These are phyloP conservation scores for Tympanopsis confertula DNA, from an alignment of 2,329 filamentous ascomycete species.

Conservation along the genomic window DNA sequence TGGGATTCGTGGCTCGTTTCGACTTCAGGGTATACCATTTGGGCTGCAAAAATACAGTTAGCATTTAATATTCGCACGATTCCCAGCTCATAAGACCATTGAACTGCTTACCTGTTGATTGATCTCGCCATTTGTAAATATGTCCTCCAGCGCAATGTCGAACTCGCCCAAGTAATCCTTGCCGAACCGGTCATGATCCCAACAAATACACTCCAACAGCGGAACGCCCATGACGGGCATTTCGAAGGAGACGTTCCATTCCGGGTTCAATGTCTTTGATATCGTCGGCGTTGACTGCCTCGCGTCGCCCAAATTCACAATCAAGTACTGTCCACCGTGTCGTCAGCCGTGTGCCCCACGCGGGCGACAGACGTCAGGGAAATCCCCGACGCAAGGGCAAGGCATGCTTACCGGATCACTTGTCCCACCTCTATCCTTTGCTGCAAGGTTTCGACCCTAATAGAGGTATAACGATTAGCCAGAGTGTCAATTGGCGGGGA, in stretches of 20 bases:
- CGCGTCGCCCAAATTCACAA: slow-evolving; percentile 75
- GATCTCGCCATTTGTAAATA: slow-evolving; percentile 64
- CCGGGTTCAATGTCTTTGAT: slow-evolving; percentile 82
- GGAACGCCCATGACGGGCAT: slow-evolving; percentile 64
- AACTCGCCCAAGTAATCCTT: slow-evolving; percentile 98
- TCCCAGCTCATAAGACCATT: slow-evolving; percentile 52
- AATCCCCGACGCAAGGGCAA: neutral
- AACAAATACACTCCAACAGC: slow-evolving; percentile 81
- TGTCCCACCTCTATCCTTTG: slow-evolving; percentile 53
- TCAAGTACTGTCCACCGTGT: slow-evolving; percentile 56
- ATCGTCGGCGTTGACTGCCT: slow-evolving; percentile 80
- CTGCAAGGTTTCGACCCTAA: slow-evolving; percentile 46
- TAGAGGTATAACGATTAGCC: neutral
- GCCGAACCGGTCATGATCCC: slow-evolving; percentile 96
- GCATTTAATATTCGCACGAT: slow-evolving; percentile 55
- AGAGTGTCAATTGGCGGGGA: slow-evolving; percentile 8
- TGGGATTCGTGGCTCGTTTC: slow-evolving; percentile 24
- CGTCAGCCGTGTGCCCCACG: slow-evolving; percentile 13
- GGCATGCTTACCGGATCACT: slow-evolving; percentile 46
- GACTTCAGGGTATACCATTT: slow-evolving; percentile 51
- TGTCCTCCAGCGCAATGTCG: slow-evolving; percentile 81
- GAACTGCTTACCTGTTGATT: slow-evolving; percentile 63
- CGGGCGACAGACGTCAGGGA: neutral
- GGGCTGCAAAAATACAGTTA: slow-evolving; percentile 24
- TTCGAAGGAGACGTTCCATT: slow-evolving; percentile 91